Percentiles rank a stretch among this genome's conserved stretches.
Conservation (phyloP, 2,329 filamentous ascomycete species). For the Beauveria medogensis region DNA sequence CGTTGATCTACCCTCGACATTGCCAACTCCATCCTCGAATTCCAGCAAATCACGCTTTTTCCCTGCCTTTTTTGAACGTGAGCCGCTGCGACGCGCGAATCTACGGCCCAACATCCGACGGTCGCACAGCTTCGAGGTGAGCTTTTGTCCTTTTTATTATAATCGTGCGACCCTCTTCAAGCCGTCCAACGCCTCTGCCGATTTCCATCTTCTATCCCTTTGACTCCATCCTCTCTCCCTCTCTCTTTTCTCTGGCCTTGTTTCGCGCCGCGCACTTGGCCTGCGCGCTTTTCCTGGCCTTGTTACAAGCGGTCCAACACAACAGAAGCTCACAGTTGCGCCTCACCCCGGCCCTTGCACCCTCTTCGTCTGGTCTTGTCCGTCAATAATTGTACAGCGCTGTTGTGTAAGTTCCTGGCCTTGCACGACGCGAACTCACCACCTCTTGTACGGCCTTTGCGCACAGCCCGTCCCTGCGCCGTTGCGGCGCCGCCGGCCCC, state of each 20-base stretch:
- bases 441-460: not conserved
- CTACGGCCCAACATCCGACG: conserved; percentile 3
- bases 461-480: not conserved
- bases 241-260: not conserved
- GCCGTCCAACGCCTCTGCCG: not conserved
- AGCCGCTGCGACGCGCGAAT: conserved; percentile 8
- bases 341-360: not conserved
- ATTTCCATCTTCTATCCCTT: not conserved
- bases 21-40: not conserved
- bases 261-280: conserved; percentile 7
- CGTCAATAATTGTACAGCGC: not conserved
- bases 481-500: not conserved
- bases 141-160: not conserved
- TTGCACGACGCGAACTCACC: not conserved
- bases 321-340: conserved; percentile 4
- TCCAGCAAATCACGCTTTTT: conserved; percentile 9
- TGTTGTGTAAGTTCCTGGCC: conserved; percentile 5
- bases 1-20: conserved; percentile 18
- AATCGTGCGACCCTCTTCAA: not conserved
- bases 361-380: not conserved
- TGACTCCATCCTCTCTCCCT: not conserved
- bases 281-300: conserved; percentile 10
- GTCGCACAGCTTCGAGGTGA: conserved; percentile 10
- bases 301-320: not conserved
- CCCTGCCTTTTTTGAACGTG: not conserved